These are phyloP conservation scores for Collybia sordida DNA, from an alignment of 768 basidiomycete species.

Conservation along the genomic window DNA sequence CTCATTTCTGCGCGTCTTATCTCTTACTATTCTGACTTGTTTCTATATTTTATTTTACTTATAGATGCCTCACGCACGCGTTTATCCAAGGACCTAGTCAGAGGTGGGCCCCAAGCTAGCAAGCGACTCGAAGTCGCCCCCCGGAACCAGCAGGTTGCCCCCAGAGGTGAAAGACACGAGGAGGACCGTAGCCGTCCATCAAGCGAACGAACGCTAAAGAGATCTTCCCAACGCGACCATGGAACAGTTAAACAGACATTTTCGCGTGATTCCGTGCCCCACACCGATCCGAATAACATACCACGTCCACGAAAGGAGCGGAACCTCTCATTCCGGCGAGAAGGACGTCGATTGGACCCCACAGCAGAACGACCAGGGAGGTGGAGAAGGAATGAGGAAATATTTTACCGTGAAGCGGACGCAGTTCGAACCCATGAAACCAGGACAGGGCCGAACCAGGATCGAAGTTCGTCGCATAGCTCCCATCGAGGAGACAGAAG, in stretches of 20 bases:
- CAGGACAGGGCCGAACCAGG: background rate
- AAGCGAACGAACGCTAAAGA: background rate
- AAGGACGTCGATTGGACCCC: background rate
- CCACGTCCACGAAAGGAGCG: background rate
- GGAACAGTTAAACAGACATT: background rate
- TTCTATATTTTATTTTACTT: background rate
- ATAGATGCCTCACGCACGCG: constrained; percentile 15
- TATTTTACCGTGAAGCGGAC: background rate
- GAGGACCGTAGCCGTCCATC: background rate
- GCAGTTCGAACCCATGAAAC: background rate
- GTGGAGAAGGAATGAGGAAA: background rate
- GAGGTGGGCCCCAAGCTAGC: background rate
- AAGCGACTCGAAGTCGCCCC: background rate
- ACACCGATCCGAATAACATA: background rate
- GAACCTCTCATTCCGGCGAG: background rate
- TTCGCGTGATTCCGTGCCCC: constrained; percentile 1
- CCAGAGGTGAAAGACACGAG: background rate
- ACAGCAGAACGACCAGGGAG: background rate
- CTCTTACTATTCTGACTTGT: background rate
- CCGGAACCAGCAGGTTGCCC: background rate
- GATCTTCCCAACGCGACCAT: background rate
- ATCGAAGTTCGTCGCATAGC: background rate
- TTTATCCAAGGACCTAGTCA: constrained; percentile 11
- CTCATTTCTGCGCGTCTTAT: no score
- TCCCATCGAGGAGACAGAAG: background rate